phyloP scores from a whole-genome alignment of 257 asterid species.

The Asclepias syriaca region DNA sequence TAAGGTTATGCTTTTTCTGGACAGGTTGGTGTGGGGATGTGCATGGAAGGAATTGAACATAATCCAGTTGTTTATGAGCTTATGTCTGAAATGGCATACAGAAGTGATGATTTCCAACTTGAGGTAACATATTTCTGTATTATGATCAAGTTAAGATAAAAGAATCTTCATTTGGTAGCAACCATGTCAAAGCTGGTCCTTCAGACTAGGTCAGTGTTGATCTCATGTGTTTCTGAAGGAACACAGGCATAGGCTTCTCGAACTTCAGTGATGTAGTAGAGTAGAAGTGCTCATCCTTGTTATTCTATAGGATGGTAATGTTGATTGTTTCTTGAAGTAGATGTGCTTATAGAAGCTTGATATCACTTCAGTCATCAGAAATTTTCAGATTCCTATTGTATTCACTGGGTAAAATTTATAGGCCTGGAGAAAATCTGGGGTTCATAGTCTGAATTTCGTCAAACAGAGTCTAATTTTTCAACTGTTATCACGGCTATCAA shows the following conservation, averaged over 20 bases:
- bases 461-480: not conserved
- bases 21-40: constrained; percentile 96
- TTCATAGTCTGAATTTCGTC: not conserved
- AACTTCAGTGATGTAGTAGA: not conserved
- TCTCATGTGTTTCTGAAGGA: not conserved
- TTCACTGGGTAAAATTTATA: not conserved
- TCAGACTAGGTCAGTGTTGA: not conserved
- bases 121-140: constrained; percentile 43
- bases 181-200: not conserved
- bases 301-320: not conserved
- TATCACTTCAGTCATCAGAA: not conserved
- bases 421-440: not conserved
- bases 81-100: constrained; percentile 97
- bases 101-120: constrained; percentile 45
- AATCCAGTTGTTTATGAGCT: constrained; percentile 94
- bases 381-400: not conserved
- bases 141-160: not conserved
- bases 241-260: not conserved
- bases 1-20: constrained; percentile 9
- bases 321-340: not conserved
- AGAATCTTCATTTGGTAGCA: not conserved
- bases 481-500: not conserved
- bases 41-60: constrained; percentile 99
- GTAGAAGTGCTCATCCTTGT: not conserved
- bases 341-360: not conserved